These are phyloP conservation scores for Trifolium fragiferum DNA, from an alignment of 306 rosid genomes.

Conservation along the genomic window DNA sequence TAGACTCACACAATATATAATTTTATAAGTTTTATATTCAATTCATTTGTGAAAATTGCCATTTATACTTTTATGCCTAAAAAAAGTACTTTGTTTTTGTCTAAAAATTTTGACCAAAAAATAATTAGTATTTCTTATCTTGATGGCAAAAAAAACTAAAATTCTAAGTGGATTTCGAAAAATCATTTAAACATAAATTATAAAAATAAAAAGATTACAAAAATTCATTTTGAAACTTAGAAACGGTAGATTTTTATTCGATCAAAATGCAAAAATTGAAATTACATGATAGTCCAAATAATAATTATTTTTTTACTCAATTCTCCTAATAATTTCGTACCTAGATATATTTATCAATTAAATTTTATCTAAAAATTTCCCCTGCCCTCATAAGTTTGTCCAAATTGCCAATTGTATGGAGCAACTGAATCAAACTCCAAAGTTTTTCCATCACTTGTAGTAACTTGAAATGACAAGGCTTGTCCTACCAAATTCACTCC, in stretches of 20 bases:
- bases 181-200: no score
- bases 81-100: no score
- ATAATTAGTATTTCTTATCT: no score
- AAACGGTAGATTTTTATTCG: neutral
- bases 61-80: no score
- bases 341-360: neutral
- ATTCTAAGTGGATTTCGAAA: no score
- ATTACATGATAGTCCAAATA: neutral
- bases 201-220: no score
- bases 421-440: constrained; percentile 47
- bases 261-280: neutral
- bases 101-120: no score
- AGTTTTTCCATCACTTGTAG: constrained; percentile 50
- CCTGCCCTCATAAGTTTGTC: constrained; percentile 46
- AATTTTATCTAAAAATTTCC: constrained; percentile 26
- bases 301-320: no score
- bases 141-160: no score
- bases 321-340: neutral
- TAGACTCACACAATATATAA: no score
- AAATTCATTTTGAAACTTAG: neutral
- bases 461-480: constrained; percentile 56
- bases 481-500: constrained; percentile 47
- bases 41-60: no score
- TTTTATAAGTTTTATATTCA: no score
- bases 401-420: constrained; percentile 59